Evolutionary conservation across 2,329 filamentous ascomycete species (phyloP), one percentile per base, ranked within the genome.

Genomic region (Alternaria incomplexa): DNA sequence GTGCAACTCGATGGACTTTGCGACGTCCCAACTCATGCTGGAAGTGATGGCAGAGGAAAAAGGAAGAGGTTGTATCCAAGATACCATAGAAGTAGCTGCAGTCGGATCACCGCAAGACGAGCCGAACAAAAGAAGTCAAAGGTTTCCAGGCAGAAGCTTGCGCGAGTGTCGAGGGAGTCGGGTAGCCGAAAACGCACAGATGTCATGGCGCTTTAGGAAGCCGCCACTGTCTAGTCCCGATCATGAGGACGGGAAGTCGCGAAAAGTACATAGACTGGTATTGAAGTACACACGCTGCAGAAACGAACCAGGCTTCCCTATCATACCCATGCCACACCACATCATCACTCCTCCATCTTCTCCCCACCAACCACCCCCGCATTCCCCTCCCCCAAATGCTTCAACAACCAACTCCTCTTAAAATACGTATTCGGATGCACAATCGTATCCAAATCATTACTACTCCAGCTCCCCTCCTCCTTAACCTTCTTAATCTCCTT

Each of bases 341-440:
- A n/a, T n/a, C n/a, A 36, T 52, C 75, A 79, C 61, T 79, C 74
- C 46, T 79, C 76, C 77, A 80, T 78, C 67, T 67, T 77, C 3
- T 77, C 77, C 13, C 63, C 67, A 40, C 61, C 61, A 11, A 78
- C 75, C 9, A 79, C 45, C 3, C 78, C 78, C 20, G 64, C 77
- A 66, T 79, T 79, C 8, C 78, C 79, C 66, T 83, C 81, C 2
- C 84, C 89, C 25, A 96, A 80, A 77, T 96, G 92, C 84, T 93
- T 97, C 64, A 99, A 83, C 71, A 96, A 75, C 79, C 93, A 98
- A 78, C 93, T 97, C 59, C 95, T 87, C 85, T 97, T 97, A 81
- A 98, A 99, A 81, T 97, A 99, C 68, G 95, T 94, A 79, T 99
- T 99, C 11, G 96, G 96, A 81, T 99, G 96, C 22, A 97, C 90